Evolutionary conservation across 257 asterid species (phyloP), one percentile per base, ranked within the genome.

Genomic region (Plectranthus barbatus): DNA sequence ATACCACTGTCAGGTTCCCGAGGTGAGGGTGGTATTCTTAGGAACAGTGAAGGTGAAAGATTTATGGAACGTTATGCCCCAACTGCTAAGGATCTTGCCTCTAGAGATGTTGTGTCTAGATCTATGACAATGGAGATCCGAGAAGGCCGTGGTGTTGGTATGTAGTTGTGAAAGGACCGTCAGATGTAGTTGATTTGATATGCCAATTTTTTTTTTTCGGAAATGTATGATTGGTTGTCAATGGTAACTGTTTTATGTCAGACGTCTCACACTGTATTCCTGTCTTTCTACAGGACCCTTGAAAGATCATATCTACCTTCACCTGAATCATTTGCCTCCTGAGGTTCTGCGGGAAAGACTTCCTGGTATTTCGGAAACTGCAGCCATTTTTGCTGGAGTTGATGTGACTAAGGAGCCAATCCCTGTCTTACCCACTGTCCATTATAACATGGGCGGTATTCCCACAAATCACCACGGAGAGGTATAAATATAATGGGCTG

Each of bases 131-230:
- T 92, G 97, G 99, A 92, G 80, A 92, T 92, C 71, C 86, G 99
- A 51, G 99, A 92, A 83, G 99, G 99, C 42, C 96, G 99, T 67
- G 99, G 99, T 62, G 99, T 92, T 68, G 99, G 98, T 88, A 83
- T 67, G 84, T 64, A 29, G 29, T 64, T 29, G 40, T 33, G n/a
- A 42, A 13, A 17, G n/a, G 36, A 15, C 51, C 18, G 13, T 37
- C 36, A 67, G 14, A 45, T 61, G 31, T 59, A 69, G 53, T 60
- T 20, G 50, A 15, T 26, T 47, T 17, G 5, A 39, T 42, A 1
- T 20, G 45, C 12, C 9, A 23, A 11, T 14, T 36, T 37, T 54
- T 15, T 20, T 17, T 39, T 44, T 26, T 24, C 42, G 8, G 20
- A 37, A 23, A 4, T 23, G 33, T 18, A 7, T 36, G 31, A 33